Evolutionary conservation across 1,284 basidiomycete species (phyloP), one percentile per base, ranked within the genome.

Genomic region (Trametes pubescens): DNA sequence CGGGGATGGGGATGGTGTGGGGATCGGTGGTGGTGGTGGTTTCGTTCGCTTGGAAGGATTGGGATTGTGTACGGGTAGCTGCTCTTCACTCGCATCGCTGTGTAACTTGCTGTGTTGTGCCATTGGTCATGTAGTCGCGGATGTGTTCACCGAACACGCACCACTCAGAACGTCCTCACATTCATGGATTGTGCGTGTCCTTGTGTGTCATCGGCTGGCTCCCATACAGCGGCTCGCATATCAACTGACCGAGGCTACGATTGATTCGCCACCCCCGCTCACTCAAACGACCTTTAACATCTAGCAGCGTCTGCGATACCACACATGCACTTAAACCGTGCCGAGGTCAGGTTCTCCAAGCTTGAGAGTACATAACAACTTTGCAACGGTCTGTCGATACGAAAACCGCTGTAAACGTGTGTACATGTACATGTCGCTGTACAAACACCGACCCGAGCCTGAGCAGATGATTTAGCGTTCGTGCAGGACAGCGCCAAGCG

Each of bases 41-140:
- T 44, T 55, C 43, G 40, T 46, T 52, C 49, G 59, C 29, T 43
- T 26, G 58, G 58, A 43, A 47, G 51, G 47, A 51, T 52, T 35
- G 37, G 62, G 38, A 38, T 55, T 47, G 46, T 64, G 64, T 60
- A 65, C 64, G 60, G 57, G 29, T 63, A 65, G 48, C 40, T 51
- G 59, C 51, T 55, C 37, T 54, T 58, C 53, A 48, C 51, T 57
- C 53, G 62, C 65, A 61, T 66, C 60, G 64, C 61, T 65, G 62
- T 69, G 65, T 69, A 62, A 58, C 51, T 62, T 66, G 66, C 67
- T 68, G 59, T 68, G 69, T 68, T 71, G 71, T 72, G 69, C 53
- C 65, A 69, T 66, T 65, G 62, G 51, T 51, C 44, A 48, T 63
- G 65, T 61, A 62, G 49, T n/a, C 48, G 49, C 49, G 56, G 55